phyloP scores from a whole-genome alignment of 345 rosid species.

The Camelina sativa region DNA sequence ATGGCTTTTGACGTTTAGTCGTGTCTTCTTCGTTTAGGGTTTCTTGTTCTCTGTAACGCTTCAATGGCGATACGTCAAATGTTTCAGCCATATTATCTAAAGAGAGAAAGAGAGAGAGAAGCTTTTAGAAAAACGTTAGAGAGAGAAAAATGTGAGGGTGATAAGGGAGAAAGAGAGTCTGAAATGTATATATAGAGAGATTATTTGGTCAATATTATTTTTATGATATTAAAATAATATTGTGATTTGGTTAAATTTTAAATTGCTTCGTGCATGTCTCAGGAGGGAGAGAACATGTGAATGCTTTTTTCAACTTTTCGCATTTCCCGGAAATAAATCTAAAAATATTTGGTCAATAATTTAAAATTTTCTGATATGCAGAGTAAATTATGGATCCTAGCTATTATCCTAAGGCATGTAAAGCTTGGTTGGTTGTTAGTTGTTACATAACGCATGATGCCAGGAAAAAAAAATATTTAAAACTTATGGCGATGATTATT shows the following conservation, averaged over 20 bases:
- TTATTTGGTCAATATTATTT: conserved; percentile 54
- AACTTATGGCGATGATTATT: conserved; percentile 10
- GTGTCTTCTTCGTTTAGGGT: conserved; percentile 44
- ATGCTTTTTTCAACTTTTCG: conserved; percentile 24
- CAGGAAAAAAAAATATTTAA: neutral
- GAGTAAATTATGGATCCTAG: conserved; percentile 26
- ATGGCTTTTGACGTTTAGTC: conserved; percentile 53
- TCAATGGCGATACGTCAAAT: conserved; percentile 37
- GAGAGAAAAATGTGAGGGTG: conserved; percentile 36
- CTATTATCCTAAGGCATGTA: conserved; percentile 5
- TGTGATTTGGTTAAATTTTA: conserved; percentile 9
- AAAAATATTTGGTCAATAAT: conserved; percentile 14
- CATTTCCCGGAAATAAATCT: conserved; percentile 22
- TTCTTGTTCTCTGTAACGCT: conserved; percentile 64
- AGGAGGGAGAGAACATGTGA: conserved; percentile 40
- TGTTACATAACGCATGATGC: conserved; percentile 16
- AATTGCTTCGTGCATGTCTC: conserved; percentile 41
- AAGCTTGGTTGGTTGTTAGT: conserved; percentile 26
- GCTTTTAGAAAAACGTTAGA: conserved; percentile 23
- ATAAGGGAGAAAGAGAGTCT: conserved; percentile 47
- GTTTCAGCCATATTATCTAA: conserved; percentile 53
- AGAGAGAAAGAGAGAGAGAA: conserved; percentile 4
- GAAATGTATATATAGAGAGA: conserved; percentile 59
- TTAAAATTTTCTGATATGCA: neutral
- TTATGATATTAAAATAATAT: conserved; percentile 16